phyloP scores from a whole-genome alignment of 805 yeast species.

The Wickerhamiella kurtzmanii region DNA sequence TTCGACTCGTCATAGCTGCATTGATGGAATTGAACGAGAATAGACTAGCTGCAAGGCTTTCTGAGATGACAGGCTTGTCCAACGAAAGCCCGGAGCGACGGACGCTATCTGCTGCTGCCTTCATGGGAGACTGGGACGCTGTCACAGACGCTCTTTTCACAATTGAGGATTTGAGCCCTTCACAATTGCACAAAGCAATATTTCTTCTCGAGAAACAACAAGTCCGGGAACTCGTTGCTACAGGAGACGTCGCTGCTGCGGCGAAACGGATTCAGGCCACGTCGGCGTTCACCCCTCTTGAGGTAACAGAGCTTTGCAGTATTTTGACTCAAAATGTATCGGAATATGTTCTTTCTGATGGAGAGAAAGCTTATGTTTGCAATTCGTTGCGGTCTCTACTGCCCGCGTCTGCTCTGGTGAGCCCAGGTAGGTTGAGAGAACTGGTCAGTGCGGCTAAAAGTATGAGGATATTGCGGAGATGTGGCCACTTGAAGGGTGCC shows the following conservation, averaged over 20 bases:
- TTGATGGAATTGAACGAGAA: neutral
- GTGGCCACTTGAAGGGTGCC: neutral
- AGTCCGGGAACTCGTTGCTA: neutral
- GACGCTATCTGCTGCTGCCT: neutral
- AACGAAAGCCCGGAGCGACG: neutral
- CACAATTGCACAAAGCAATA: neutral
- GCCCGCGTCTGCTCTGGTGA: neutral
- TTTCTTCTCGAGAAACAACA: neutral
- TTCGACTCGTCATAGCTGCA: neutral
- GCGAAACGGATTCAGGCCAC: neutral
- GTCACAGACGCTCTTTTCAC: neutral
- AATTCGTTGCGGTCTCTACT: neutral
- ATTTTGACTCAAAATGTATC: neutral
- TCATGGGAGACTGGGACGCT: neutral
- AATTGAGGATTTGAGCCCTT: neutral
- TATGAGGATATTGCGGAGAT: neutral
- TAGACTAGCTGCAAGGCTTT: neutral
- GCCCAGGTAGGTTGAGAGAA: conserved; percentile 43
- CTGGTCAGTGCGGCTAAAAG: neutral
- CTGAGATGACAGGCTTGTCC: neutral
- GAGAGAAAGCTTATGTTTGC: neutral
- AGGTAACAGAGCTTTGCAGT: neutral
- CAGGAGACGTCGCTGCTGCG: neutral
- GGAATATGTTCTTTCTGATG: neutral
- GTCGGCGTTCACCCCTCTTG: neutral